Evolutionary conservation across 805 yeast species (phyloP).

Genomic region (Pichia deserticola): DNA sequence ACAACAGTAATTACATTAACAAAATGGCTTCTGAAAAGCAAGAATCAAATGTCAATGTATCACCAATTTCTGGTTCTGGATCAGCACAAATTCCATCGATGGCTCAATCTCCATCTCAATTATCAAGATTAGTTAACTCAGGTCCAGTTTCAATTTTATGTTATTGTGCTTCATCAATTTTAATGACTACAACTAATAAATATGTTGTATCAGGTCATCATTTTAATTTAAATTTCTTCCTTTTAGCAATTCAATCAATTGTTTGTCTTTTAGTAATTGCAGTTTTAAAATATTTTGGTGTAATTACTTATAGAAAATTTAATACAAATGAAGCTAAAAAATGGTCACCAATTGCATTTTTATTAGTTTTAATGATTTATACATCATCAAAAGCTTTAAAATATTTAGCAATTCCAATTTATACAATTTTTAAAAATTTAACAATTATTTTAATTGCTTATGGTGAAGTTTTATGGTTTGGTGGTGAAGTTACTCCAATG

Average conservation of each 20-base stretch:
- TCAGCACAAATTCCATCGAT: constrained; percentile 14
- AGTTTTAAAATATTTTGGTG: constrained; percentile 61
- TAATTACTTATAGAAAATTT: constrained; percentile 81
- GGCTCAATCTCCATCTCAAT: constrained; percentile 12
- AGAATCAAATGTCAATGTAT: background rate
- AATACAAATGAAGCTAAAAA: constrained; percentile 84
- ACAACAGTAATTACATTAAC: background rate
- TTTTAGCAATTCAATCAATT: constrained; percentile 79
- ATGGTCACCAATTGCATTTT: constrained; percentile 90
- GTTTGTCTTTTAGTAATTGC: constrained; percentile 75
- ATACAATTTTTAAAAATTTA: constrained; percentile 95
- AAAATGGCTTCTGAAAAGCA: constrained; percentile 6
- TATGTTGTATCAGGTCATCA: constrained; percentile 74
- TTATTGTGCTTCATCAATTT: constrained; percentile 89
- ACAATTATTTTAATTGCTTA: constrained; percentile 95
- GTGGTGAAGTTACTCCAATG: constrained; percentile 85
- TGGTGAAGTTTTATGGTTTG: constrained; percentile 97
- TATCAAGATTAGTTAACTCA: constrained; percentile 35
- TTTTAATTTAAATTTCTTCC: constrained; percentile 77
- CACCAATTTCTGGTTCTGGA: background rate
- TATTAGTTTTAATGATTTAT: constrained; percentile 90
- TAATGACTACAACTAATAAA: constrained; percentile 97
- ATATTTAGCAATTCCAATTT: constrained; percentile 86
- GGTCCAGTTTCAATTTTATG: constrained; percentile 66
- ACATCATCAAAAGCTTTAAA: constrained; percentile 94